These are phyloP conservation scores for Suhomyces taliae DNA, from an alignment of 1,139 yeast genomes.

Conservation along the genomic window DNA sequence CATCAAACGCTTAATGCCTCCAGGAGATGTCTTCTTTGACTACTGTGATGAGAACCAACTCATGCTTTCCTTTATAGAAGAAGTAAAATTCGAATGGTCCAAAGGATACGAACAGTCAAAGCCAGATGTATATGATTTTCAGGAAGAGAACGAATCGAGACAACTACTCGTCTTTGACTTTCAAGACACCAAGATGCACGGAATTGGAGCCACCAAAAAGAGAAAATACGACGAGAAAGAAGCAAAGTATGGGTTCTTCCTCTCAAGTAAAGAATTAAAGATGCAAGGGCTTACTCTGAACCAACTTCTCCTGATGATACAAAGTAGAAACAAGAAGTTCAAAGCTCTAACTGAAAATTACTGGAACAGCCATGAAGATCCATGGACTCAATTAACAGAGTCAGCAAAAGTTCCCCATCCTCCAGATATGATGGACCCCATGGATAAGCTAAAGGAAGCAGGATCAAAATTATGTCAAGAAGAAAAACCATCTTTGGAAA, in stretches of 20 bases:
- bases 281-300: slow-evolving; percentile 21
- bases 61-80: slow-evolving; percentile 31
- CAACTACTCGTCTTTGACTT: slow-evolving; percentile 76
- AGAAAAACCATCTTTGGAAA: slow-evolving; percentile 24
- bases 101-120: slow-evolving; percentile 47
- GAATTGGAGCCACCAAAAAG: slow-evolving; percentile 33
- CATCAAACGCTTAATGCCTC: slow-evolving; percentile 63
- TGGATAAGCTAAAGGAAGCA: slow-evolving; percentile 29
- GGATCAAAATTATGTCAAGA: neutral
- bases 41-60: slow-evolving; percentile 76
- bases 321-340: slow-evolving; percentile 58
- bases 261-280: slow-evolving; percentile 24
- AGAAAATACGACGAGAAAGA: slow-evolving; percentile 15
- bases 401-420: slow-evolving; percentile 45
- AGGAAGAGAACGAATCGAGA: slow-evolving; percentile 17
- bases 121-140: slow-evolving; percentile 28
- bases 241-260: slow-evolving; percentile 23
- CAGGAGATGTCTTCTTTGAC: slow-evolving; percentile 61
- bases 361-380: slow-evolving; percentile 21
- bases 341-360: slow-evolving; percentile 40
- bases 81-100: slow-evolving; percentile 37
- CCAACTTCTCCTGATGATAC: slow-evolving; percentile 58
- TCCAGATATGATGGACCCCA: slow-evolving; percentile 30
- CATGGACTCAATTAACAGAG: slow-evolving; percentile 16
- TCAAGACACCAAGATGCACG: slow-evolving; percentile 59